These are phyloP conservation scores for Kwoniella bestiolae DNA, from an alignment of 768 basidiomycete species.

Conservation along the genomic window DNA sequence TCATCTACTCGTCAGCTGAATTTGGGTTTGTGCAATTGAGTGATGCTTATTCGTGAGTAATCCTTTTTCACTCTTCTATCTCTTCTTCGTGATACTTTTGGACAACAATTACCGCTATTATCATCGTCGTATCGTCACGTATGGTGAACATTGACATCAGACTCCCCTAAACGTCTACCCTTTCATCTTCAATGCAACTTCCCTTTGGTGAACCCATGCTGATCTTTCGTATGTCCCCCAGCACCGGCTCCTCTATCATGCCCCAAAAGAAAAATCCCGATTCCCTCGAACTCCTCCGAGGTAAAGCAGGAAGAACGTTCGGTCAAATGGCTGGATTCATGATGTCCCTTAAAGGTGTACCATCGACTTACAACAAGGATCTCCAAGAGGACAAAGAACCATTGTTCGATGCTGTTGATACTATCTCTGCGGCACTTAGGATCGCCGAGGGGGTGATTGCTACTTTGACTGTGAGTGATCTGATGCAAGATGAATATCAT, in stretches of 20 bases:
- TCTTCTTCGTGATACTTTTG: slow-evolving; percentile 6
- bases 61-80: not conserved
- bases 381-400: slow-evolving; percentile 99
- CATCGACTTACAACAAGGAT: slow-evolving; percentile 99
- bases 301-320: slow-evolving; percentile 92
- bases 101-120: too few species aligned
- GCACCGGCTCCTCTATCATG: slow-evolving; percentile 99
- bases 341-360: slow-evolving; percentile 95
- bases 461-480: slow-evolving; percentile 75
- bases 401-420: slow-evolving; percentile 90
- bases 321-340: slow-evolving; percentile 98
- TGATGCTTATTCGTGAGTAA: slow-evolving; percentile 90
- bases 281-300: slow-evolving; percentile 90
- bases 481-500: too few species aligned
- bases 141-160: too few species aligned
- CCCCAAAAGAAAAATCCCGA: slow-evolving; percentile 98
- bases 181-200: too few species aligned
- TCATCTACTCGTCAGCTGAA: slow-evolving; percentile 95
- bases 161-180: too few species aligned
- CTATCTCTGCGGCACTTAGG: slow-evolving; percentile 79
- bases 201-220: not conserved
- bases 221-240: slow-evolving; percentile 50
- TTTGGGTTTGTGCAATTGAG: slow-evolving; percentile 95
- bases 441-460: slow-evolving; percentile 95
- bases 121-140: too few species aligned